Conservation (phyloP, 164 flowering plant species). For the Annona squamosa region DNA sequence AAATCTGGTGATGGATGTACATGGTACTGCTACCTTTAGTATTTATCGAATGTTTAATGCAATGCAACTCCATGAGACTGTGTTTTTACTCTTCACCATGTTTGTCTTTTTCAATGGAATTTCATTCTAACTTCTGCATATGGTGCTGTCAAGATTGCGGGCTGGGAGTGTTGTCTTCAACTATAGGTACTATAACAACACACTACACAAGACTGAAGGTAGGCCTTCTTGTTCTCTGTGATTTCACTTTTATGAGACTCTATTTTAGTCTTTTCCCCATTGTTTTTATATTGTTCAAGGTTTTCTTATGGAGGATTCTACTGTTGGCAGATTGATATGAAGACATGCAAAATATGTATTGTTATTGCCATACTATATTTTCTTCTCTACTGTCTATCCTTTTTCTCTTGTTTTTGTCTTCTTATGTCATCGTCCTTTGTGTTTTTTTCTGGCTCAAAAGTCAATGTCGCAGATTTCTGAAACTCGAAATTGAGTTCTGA, state of each 20-base stretch:
- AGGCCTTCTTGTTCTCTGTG: conserved; percentile 1
- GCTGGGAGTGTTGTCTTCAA: conserved; percentile 83
- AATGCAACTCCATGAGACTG: no score
- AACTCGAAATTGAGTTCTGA: not conserved
- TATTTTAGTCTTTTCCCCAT: not conserved
- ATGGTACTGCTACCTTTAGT: not conserved
- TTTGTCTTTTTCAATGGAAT: not conserved
- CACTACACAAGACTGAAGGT: conserved; percentile 88
- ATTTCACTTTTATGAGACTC: not conserved
- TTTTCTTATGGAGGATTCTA: not conserved
- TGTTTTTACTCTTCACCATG: not conserved
- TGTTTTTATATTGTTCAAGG: not conserved
- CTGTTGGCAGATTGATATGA: not conserved
- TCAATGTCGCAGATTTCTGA: not conserved
- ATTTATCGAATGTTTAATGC: no score
- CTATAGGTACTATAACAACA: conserved; percentile 65
- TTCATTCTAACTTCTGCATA: not conserved
- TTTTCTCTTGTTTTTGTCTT: not conserved
- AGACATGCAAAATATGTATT: not conserved
- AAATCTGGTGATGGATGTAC: no score
- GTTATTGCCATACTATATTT: not conserved
- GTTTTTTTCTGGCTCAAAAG: not conserved
- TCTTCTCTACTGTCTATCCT: not conserved
- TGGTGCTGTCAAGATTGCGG: conserved; percentile 45
- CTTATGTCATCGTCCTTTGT: not conserved